A percentile compares a stretch with the other conserved stretches of the same genome.
These are phyloP conservation scores for Craterostigma plantagineum DNA, from an alignment of 257 asterid genomes.

Conservation along the genomic window DNA sequence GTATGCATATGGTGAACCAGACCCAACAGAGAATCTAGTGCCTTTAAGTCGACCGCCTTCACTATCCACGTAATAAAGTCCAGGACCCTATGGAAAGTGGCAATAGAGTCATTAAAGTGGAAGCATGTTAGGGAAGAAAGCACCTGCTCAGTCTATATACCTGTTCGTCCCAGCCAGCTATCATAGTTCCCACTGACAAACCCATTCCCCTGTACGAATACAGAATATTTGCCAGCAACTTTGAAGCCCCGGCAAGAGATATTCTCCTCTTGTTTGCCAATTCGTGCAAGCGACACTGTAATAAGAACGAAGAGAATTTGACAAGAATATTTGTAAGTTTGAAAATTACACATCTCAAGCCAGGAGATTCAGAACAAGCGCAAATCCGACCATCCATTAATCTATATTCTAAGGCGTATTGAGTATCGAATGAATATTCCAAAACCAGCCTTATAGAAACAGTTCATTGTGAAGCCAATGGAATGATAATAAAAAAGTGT, in stretches of 20 bases:
- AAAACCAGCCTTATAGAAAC: background rate
- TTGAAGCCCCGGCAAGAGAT: constrained; percentile 86
- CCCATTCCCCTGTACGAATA: constrained; percentile 97
- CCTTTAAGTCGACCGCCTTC: constrained; percentile 98
- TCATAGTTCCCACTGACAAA: constrained; percentile 89
- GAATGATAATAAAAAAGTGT: background rate
- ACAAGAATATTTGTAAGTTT: background rate
- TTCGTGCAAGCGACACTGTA: constrained; percentile 86
- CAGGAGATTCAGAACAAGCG: background rate
- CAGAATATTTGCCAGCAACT: constrained; percentile 74
- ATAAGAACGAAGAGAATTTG: constrained; percentile 9
- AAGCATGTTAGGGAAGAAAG: background rate
- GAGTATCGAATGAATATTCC: background rate
- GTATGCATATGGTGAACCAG: constrained; percentile 97
- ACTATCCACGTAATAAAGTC: constrained; percentile 83
- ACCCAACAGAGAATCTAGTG: constrained; percentile 84
- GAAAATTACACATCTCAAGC: background rate
- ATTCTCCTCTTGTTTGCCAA: constrained; percentile 92
- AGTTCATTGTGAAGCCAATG: too few species aligned
- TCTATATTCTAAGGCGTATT: background rate
- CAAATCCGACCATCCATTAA: background rate
- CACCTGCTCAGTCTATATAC: constrained; percentile 16
- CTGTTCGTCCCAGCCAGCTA: constrained; percentile 99
- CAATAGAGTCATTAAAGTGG: constrained; percentile 4
- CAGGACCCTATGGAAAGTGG: constrained; percentile 63